Base-by-base conservation (phyloP, 2,329 filamentous ascomycete genomes). In the Colletotrichum acutatum region DNA sequence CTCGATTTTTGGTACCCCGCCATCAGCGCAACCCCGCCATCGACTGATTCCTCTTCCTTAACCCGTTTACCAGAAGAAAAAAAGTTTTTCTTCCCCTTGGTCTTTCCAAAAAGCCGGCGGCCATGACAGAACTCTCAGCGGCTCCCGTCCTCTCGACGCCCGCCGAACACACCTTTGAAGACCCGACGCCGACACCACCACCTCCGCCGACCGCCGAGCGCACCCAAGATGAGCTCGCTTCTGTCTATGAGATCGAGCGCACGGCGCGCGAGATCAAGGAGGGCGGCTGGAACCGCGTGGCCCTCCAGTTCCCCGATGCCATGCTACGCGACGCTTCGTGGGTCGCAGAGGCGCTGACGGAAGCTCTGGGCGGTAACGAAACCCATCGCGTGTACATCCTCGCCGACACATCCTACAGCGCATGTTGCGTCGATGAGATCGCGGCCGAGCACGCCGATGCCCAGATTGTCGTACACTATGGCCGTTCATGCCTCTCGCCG, bases 341-440 rank as follows among this genome's bases (percentile, higher is more conserved):
- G 70, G 94, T 98, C 0, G 95, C 93, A 69, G 90, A 92, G 66
- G 85, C 90, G 0, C 83, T 97, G 74, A 75, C 75, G 16, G 65
- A 71, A 11, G 83, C 83, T 61, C 77, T 86, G 37, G 78, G 73
- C 4, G 74, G 74, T 42, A 52, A 78, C 61, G 14, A 72, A 37
- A 73, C 30, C 9, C 78, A 79, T 34, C 80, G 87, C 74, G 86
- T 98, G 65, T 97, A 94, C 77, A 95, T 99, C 73, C 86, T 99
- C 22, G 97, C 93, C 37, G 97, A 99, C 82, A 98, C 97, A 2
- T 98, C 96, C 2, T 99, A 98, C 83, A 97, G 97, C 72, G 93
- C 96, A 0, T 99, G 97, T 84, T 99, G 97, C 79, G 95, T 98
- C 22, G 97, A 99, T 79, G 97, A 99, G 84, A 92, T 98, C 53